Base-by-base conservation (phyloP, 2,329 filamentous ascomycete genomes). In the Amphichorda felina region DNA sequence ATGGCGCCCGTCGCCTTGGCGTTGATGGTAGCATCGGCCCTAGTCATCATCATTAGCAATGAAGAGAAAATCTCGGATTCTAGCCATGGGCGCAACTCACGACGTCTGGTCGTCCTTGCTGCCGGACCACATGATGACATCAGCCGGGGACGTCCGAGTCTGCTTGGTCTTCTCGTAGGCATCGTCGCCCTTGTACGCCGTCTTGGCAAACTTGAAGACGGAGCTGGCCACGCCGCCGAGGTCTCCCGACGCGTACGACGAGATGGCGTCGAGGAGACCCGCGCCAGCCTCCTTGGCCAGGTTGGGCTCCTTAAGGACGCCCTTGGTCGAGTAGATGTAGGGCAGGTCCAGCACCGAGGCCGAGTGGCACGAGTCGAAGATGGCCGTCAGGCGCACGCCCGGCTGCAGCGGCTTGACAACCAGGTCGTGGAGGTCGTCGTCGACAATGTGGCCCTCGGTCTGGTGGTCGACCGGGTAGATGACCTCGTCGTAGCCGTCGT, bases 101-200 rank as follows among this genome's bases (percentile, higher is more conserved):
- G 82, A 88, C 46, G 91, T 98, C 61, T 96, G 91, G 41, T 80
- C 76, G 54, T 98, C 91, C 61, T 94, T 95, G 64, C 85, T 93
- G 38, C 91, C 91, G 41, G 85, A 94, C 82, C 88, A 94, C 84
- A 95, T 94, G 54, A 98, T 76, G 22, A 98, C 91, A 59, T 98
- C 91, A 28, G 91, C 91, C 2, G 88, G 81, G 37, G 82, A 91
- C 13, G 91, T 96, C 64, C 93, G 93, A 29, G 89, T 96, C 45
- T 82, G 73, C 54, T 85, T 70, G 42, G 88, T 84, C 55, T 77
- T 79, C 60, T 93, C 72, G 57, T 87, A 80, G 14, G 80, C 79
- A 25, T 81, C 75, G 45, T 91, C 79, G 45, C 88, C 88, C 40
- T 64, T 73, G 16, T 84, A 82, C 14, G 86, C 87, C 54, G 87